Conservation (phyloP, 2,329 filamentous ascomycete genomes). For the Aspergillus proliferans region DNA sequence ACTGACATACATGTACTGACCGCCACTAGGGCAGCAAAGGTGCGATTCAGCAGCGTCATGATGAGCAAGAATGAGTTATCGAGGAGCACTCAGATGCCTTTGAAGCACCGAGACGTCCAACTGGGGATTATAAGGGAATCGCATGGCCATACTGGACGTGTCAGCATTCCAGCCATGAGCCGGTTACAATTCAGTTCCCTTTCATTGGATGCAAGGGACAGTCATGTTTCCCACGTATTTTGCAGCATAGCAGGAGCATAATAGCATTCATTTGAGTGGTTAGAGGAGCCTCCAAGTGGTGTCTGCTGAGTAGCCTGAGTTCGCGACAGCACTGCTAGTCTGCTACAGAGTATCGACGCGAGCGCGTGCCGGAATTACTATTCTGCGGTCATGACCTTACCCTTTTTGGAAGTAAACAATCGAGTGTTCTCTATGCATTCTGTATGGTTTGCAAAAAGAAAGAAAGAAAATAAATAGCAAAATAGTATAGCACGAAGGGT, state of each 20-base stretch:
- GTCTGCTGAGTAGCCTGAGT: no score
- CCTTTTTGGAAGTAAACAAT: no score
- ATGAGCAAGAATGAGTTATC: neutral
- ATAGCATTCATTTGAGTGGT: neutral
- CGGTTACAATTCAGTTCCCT: neutral
- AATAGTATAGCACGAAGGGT: no score
- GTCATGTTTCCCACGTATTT: neutral
- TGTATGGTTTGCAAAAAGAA: no score
- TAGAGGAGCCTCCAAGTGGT: neutral
- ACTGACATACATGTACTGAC: neutral
- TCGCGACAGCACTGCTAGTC: no score
- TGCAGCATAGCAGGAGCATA: neutral
- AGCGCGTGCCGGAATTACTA: no score
- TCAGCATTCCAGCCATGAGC: neutral
- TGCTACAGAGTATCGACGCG: no score
- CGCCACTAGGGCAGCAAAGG: neutral
- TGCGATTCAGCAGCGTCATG: neutral
- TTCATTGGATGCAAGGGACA: neutral
- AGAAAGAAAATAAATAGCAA: no score
- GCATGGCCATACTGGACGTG: neutral
- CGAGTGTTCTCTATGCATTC: no score
- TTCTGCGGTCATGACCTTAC: no score
- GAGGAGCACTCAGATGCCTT: neutral
- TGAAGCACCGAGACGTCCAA: neutral
- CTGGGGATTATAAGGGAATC: neutral